Percentiles rank a stretch among this genome's conserved stretches.
These are phyloP conservation scores for Exserohilum turcica DNA, from an alignment of 2,329 filamentous ascomycete species.

Conservation along the genomic window DNA sequence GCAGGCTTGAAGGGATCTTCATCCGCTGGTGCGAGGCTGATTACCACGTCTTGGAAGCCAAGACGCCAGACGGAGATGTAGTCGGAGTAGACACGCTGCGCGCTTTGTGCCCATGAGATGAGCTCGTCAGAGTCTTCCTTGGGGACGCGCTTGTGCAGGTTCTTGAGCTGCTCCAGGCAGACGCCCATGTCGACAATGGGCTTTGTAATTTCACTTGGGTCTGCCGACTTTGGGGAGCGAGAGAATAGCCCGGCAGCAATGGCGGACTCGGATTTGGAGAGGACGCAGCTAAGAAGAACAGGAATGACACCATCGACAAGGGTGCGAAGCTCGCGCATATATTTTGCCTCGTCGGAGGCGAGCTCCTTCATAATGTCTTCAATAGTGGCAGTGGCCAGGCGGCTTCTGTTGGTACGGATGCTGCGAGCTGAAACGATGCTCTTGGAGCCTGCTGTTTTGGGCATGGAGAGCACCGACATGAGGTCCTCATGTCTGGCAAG, in stretches of 20 bases:
- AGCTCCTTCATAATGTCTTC: constrained; percentile 81
- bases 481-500: constrained; percentile 92
- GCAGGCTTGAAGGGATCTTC: constrained; percentile 61
- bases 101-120: constrained; percentile 78
- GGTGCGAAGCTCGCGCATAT: constrained; percentile 88
- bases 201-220: constrained; percentile 69
- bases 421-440: constrained; percentile 79
- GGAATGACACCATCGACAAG: constrained; percentile 94
- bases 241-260: constrained; percentile 71
- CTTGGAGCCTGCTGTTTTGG: constrained; percentile 64
- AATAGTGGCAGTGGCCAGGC: constrained; percentile 69
- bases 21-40: constrained; percentile 82
- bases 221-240: constrained; percentile 62
- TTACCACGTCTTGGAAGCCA: constrained; percentile 91
- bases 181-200: constrained; percentile 95
- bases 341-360: constrained; percentile 80
- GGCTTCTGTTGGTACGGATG: constrained; percentile 73
- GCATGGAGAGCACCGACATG: constrained; percentile 85
- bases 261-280: constrained; percentile 71
- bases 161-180: constrained; percentile 80
- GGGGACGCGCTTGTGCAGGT: constrained; percentile 79
- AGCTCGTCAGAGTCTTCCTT: constrained; percentile 72
- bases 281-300: constrained; percentile 82
- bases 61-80: constrained; percentile 90
- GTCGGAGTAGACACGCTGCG: constrained; percentile 78